These are phyloP conservation scores for Sarcomyxa edulis DNA, from an alignment of 768 basidiomycete species.

Conservation along the genomic window DNA sequence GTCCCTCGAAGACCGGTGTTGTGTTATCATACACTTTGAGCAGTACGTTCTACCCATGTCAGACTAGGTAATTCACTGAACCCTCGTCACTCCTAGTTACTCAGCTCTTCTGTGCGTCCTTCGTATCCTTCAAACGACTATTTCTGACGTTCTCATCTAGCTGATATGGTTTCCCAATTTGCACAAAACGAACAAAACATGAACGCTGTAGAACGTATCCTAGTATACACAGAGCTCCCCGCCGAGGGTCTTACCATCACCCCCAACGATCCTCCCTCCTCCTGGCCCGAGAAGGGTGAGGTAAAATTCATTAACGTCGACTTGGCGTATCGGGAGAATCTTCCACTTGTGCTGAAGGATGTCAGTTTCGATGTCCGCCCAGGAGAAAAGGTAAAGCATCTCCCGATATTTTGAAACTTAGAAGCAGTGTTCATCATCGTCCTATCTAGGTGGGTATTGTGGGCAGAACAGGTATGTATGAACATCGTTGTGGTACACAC, in stretches of 20 bases:
- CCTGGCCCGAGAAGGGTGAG: constrained; percentile 47
- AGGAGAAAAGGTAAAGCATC: constrained; percentile 53
- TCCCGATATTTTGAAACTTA: background rate
- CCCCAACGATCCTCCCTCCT: constrained; percentile 36
- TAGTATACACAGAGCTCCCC: constrained; percentile 61
- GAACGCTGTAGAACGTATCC: constrained; percentile 62
- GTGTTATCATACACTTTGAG: constrained; percentile 49
- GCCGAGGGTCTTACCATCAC: constrained; percentile 41
- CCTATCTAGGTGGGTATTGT: constrained; percentile 36
- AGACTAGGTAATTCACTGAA: constrained; percentile 1
- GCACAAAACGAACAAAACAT: constrained; percentile 59
- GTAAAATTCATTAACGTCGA: constrained; percentile 52
- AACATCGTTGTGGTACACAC: background rate
- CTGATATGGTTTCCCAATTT: constrained; percentile 48
- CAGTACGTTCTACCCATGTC: constrained; percentile 27
- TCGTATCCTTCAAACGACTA: background rate
- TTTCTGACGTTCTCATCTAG: constrained; percentile 19
- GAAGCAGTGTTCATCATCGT: background rate
- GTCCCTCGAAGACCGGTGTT: constrained; percentile 57
- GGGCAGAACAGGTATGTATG: constrained; percentile 33
- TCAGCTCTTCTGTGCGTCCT: constrained; percentile 42
- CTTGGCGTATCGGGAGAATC: constrained; percentile 50
- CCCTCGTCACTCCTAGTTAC: constrained; percentile 37
- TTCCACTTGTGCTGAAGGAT: constrained; percentile 64
- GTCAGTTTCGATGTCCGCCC: constrained; percentile 48